Evolutionary conservation across 2,329 filamentous ascomycete species (phyloP).

Genomic region (Ophiostoma pallidulum): DNA sequence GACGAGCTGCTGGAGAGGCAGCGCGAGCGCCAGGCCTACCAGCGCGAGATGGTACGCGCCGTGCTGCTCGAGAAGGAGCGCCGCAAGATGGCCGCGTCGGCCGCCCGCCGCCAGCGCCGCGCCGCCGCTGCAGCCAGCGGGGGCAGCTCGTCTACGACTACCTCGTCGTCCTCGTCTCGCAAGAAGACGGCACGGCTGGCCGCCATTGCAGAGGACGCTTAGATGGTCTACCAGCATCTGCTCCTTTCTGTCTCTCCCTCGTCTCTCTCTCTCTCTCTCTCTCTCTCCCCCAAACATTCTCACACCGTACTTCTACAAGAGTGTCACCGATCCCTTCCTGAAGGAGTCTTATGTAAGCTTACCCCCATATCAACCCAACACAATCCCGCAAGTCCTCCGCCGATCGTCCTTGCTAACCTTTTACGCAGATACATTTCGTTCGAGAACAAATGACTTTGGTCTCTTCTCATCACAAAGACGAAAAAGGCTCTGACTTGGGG

Average conservation of each 20-base stretch:
- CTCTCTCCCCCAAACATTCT: not conserved
- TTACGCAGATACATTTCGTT: too few relatives aligned
- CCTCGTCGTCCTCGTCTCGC: conserved; percentile 3
- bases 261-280: not conserved
- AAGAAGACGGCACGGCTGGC: conserved; percentile 46
- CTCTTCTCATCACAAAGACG: too few relatives aligned
- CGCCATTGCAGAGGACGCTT: conserved; percentile 39
- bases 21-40: conserved; percentile 40
- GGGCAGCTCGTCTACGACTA: not conserved
- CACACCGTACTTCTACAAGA: too few relatives aligned
- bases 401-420: not conserved
- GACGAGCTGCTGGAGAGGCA: conserved; percentile 41
- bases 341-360: too few relatives aligned
- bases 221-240: not conserved
- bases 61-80: conserved; percentile 47
- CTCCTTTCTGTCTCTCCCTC: not conserved
- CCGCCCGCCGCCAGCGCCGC: conserved; percentile 25
- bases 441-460: too few relatives aligned
- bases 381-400: not conserved
- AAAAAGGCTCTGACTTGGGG: not conserved
- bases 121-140: not conserved
- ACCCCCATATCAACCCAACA: not conserved
- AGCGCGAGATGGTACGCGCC: conserved; percentile 43
- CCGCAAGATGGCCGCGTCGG: conserved; percentile 30
- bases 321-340: too few relatives aligned